phyloP scores from a whole-genome alignment of 495 filamentous ascomycete species.

The Xylaria castorea region DNA sequence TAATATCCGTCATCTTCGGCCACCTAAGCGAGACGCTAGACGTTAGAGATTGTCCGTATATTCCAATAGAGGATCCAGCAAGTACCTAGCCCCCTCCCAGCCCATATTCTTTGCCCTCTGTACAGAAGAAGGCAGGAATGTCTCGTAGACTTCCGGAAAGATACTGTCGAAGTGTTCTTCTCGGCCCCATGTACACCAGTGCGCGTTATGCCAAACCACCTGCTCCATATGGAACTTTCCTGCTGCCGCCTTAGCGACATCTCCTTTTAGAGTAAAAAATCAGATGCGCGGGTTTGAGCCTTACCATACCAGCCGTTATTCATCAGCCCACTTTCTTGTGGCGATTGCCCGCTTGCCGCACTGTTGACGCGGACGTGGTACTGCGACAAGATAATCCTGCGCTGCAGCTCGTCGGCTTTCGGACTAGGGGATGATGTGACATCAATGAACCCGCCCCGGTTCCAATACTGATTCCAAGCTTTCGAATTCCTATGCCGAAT shows the following conservation, averaged over 20 bases:
- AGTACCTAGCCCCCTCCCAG: conserved; percentile 50
- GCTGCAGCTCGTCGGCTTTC: conserved; percentile 55
- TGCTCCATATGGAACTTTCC: conserved; percentile 41
- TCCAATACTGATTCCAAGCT: conserved; percentile 54
- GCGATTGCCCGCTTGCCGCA: conserved; percentile 42
- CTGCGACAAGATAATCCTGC: conserved; percentile 56
- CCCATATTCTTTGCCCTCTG: conserved; percentile 50
- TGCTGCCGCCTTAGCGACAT: background rate
- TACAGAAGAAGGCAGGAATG: conserved; percentile 49
- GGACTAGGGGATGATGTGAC: conserved; percentile 46
- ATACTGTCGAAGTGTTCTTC: conserved; percentile 47
- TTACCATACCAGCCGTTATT: conserved; percentile 55
- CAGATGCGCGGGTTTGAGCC: background rate
- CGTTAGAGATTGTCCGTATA: background rate
- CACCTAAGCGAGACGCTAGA: conserved; percentile 28
- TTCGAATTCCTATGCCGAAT: conserved; percentile 28
- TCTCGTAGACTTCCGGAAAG: conserved; percentile 49
- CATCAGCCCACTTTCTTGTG: conserved; percentile 50
- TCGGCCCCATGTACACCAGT: conserved; percentile 53
- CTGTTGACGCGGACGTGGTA: conserved; percentile 58
- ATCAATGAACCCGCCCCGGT: conserved; percentile 54
- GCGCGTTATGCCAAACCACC: conserved; percentile 53
- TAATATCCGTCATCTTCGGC: conserved; percentile 58
- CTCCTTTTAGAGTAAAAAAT: background rate
- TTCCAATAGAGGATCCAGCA: background rate